These are phyloP conservation scores for Aspergillus niger DNA, from an alignment of 2,329 filamentous ascomycete genomes.

Conservation along the genomic window DNA sequence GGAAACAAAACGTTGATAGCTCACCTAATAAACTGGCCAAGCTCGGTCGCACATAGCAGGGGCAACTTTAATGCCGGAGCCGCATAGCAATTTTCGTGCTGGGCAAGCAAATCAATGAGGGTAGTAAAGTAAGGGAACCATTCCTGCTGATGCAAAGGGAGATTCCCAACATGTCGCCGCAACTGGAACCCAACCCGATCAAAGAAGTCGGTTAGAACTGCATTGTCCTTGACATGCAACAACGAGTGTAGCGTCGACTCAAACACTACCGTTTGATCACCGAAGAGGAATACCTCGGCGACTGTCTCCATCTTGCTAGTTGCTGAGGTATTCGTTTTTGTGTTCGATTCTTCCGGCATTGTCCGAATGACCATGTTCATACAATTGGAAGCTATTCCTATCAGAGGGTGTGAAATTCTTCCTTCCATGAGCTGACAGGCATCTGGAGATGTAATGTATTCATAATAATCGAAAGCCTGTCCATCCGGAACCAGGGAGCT, in stretches of 20 bases:
- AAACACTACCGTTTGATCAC: constrained; percentile 11
- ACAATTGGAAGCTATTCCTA: background rate
- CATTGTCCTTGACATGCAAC: constrained; percentile 12
- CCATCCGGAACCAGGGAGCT: background rate
- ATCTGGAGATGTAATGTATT: background rate
- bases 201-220: constrained; percentile 7
- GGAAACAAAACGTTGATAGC: no score
- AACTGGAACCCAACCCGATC: constrained; percentile 6
- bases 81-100: constrained; percentile 3
- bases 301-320: background rate
- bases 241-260: background rate
- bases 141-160: constrained; percentile 7
- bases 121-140: constrained; percentile 12
- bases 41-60: constrained; percentile 1
- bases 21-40: constrained; percentile 13
- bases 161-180: constrained; percentile 5
- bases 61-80: constrained; percentile 10
- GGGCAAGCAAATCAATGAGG: constrained; percentile 9
- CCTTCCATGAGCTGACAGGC: background rate
- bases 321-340: background rate
- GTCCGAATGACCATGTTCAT: constrained; percentile 18
- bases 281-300: constrained; percentile 9
- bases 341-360: background rate
- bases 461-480: background rate
- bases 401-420: background rate